Conservation (phyloP, 2,329 filamentous ascomycete species). For the Chaetomium strumarium region DNA sequence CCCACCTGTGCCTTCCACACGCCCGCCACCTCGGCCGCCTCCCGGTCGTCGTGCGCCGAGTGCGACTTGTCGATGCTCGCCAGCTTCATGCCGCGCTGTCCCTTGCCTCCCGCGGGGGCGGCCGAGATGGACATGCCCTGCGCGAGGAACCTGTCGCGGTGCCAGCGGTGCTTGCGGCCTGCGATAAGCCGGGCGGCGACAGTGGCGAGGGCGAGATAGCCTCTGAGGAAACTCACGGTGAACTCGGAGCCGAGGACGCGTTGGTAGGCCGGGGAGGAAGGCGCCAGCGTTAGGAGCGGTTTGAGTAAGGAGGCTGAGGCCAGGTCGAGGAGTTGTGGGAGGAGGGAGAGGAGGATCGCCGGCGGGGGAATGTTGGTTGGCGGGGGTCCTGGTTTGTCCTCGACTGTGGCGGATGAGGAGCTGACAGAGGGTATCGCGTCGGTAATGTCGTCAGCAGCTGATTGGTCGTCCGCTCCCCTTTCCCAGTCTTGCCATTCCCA, state of each 20-base stretch:
- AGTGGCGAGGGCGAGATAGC: slow-evolving; percentile 56
- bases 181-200: slow-evolving; percentile 77
- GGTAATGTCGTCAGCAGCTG: slow-evolving; percentile 20
- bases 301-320: slow-evolving; percentile 61
- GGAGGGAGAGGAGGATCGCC: slow-evolving; percentile 70
- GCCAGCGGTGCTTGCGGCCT: slow-evolving; percentile 83
- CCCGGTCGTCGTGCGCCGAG: slow-evolving; percentile 74
- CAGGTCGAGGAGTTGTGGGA: slow-evolving; percentile 63
- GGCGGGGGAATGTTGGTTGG: slow-evolving; percentile 88
- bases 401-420: background rate
- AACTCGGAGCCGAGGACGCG: slow-evolving; percentile 57
- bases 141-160: slow-evolving; percentile 75
- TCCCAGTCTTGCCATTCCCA: slow-evolving; percentile 49
- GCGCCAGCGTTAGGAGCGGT: slow-evolving; percentile 53
- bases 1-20: slow-evolving; percentile 73
- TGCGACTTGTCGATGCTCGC: slow-evolving; percentile 79
- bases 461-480: slow-evolving; percentile 25
- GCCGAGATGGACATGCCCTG: slow-evolving; percentile 86
- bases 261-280: slow-evolving; percentile 47
- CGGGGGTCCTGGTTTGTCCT: slow-evolving; percentile 42
- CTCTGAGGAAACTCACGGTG: slow-evolving; percentile 57
- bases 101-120: slow-evolving; percentile 40
- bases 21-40: slow-evolving; percentile 69
- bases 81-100: slow-evolving; percentile 81
- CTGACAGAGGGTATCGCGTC: slow-evolving; percentile 6